Base-by-base conservation (phyloP, 441 rosid genomes). In the Populus hybrid region DNA sequence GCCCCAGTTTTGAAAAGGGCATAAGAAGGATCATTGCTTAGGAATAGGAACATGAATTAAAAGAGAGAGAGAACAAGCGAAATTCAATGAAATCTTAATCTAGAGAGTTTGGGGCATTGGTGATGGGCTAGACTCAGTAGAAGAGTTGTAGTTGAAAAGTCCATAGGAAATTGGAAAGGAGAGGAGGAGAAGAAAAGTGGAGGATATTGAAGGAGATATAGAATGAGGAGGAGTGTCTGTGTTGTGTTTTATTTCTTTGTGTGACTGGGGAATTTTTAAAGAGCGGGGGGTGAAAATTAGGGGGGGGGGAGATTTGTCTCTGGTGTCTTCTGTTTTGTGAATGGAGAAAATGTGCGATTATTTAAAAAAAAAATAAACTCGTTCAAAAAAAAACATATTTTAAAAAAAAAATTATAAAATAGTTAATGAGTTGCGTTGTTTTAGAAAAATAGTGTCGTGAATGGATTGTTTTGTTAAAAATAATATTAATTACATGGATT, bases 1-100 rank as follows among this genome's bases (percentile, higher is more conserved):
- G 82, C 76, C 81, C 80, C 61, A 9, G 69, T 54, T 30, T 36
- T 3, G 36, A 67, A 18, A 59, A 24, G 79, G 80, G 74, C 80
- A 78, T 46, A 38, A 46, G 32, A 69, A 30, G 63, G 76, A 66
- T 71, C 85, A 77, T 83, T 70, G 61, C 28, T 30, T 16, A 14
- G 26, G 14, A 34, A 77, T 8, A 46, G 26, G 21, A 34, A 70
- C 64, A 77, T 20, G 73, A 21, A 54, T 40, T 46, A 12, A 23
- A 20, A 38, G 10, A 16, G 14, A 32, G 50, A 32, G 5, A 70
- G 14, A 40, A 12, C 8, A 46, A 70, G 40, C 1, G 73, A 24
- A 42, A 74, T 34, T 12, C 40, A 64, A 46, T 46, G 14, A 35
- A 59, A 66, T 6, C 46, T 77, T 40, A 76, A 75, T 38, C 82